These are phyloP conservation scores for Moesziomyces sp. DNA, from an alignment of 1,284 basidiomycete species.

Conservation along the genomic window DNA sequence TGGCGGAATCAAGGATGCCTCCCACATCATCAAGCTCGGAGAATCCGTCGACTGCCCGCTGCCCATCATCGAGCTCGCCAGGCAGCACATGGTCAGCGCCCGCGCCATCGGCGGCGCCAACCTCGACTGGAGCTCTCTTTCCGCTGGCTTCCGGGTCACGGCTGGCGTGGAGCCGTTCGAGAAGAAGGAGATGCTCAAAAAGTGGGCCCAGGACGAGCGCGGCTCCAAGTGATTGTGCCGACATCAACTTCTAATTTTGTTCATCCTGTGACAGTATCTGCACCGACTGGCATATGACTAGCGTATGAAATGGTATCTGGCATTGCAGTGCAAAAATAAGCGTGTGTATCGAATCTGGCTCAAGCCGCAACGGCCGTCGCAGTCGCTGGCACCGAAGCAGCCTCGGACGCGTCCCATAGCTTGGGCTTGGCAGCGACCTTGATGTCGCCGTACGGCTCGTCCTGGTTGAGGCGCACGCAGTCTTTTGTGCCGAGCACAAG, in stretches of 20 bases:
- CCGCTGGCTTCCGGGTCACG: constrained; percentile 77
- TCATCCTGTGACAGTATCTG: neutral
- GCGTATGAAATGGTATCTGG: neutral
- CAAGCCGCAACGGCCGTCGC: constrained; percentile 7
- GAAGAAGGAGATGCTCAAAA: constrained; percentile 48
- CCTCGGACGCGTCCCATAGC: constrained; percentile 70
- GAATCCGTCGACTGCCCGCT: constrained; percentile 79
- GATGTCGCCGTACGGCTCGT: constrained; percentile 81
- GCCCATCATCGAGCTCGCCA: constrained; percentile 71
- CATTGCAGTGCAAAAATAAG: neutral
- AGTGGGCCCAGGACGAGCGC: constrained; percentile 31
- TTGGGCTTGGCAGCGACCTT: constrained; percentile 82
- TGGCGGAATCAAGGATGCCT: constrained; percentile 82
- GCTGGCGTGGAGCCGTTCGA: constrained; percentile 77
- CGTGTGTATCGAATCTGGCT: neutral
- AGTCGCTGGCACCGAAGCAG: constrained; percentile 3
- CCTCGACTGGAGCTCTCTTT: constrained; percentile 78
- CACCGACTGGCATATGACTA: neutral
- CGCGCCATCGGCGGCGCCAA: constrained; percentile 75
- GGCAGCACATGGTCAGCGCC: constrained; percentile 46
- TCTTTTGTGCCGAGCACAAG: constrained; percentile 92
- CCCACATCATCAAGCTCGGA: constrained; percentile 70
- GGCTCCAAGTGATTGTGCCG: neutral
- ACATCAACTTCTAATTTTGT: neutral
- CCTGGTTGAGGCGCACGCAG: constrained; percentile 82